Evolutionary conservation across 306 rosid species (phyloP), one percentile per base, ranked within the genome.

Genomic region (Arachis stenosperma): DNA sequence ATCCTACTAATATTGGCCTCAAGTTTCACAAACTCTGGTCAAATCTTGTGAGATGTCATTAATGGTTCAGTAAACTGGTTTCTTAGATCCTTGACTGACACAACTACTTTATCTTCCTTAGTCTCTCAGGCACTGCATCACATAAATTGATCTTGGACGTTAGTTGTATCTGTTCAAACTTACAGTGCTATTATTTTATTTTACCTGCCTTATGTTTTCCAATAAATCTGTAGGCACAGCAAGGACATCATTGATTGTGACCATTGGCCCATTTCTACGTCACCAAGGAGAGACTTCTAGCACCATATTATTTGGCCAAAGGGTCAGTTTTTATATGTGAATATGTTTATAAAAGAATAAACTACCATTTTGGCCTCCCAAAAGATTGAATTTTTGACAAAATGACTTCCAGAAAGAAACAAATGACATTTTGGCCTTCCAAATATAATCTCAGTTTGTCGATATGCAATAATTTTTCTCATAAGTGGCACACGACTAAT

Each of bases 201-300:
- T 7, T 73, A 10, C 75, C 30, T 58, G 37, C 62, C 33, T 22
- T 13, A 46, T 63, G 56, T 69, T 76, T 71, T 60, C 57, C 11
- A 51, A 50, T 67, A n/a, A 7, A 56, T 72, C 76, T 73, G 63
- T 89, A 94, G 99, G 99, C 57, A 88, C 99, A 33, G 97, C 98
- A 13, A 94, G 99, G 87, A 94, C 99, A 74, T 94, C 99, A 64
- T 62, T 94, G 78, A 87, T 94, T 84, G 92, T 91, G 85, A 94
- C 99, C 62, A 87, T 94, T 81, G 99, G 98, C 54, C 99, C 98
- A 55, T 94, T 97, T 68, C 99, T 96, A 61, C 97, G 93, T 46
- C 99, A 94, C 82, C 90, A 98, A 68, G 99, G 99, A 80, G 99
- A 94, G 87, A 94, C 99, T 75, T 67, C 96, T 27, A 91, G 98